Evolutionary conservation across 805 yeast species (phyloP).

Genomic region (Ogataea methanolica): DNA sequence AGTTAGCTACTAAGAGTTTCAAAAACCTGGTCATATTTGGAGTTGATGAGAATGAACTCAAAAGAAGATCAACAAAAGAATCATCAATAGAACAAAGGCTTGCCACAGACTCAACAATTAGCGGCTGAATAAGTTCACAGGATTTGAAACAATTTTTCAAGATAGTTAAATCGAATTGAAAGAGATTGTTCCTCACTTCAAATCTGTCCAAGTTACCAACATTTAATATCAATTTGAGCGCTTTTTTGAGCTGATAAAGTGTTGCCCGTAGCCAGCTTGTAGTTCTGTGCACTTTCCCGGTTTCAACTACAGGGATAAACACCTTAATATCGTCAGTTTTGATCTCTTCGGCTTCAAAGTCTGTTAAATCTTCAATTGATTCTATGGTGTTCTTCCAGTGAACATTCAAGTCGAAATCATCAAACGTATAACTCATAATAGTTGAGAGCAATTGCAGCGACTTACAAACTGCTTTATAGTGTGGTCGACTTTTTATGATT

Average conservation of each 20-base stretch:
- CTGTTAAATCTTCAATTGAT: conserved; percentile 13
- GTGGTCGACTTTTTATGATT: conserved; percentile 30
- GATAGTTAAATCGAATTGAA: conserved; percentile 27
- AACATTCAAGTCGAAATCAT: conserved; percentile 35
- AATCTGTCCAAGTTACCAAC: conserved; percentile 20
- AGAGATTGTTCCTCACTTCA: conserved; percentile 31
- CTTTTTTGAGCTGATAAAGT: conserved; percentile 42
- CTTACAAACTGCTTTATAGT: conserved; percentile 33
- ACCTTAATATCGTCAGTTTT: conserved; percentile 9
- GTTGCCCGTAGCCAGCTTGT: conserved; percentile 54
- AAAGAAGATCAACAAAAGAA: conserved; percentile 3
- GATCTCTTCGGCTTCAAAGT: background rate
- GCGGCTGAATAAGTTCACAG: conserved; percentile 33
- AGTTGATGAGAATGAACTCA: conserved; percentile 12
- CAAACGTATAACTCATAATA: conserved; percentile 34
- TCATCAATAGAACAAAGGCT: conserved; percentile 15
- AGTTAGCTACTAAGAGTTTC: conserved; percentile 1
- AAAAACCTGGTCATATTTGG: conserved; percentile 9
- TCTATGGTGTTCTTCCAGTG: conserved; percentile 2
- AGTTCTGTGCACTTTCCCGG: conserved; percentile 32
- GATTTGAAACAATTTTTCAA: conserved; percentile 31
- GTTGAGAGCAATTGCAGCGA: conserved; percentile 28
- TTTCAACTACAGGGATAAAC: conserved; percentile 11
- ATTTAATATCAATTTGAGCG: conserved; percentile 34
- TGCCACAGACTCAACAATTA: conserved; percentile 29